Conservation (phyloP, 768 basidiomycete species). For the Psilocybe cubensis region DNA sequence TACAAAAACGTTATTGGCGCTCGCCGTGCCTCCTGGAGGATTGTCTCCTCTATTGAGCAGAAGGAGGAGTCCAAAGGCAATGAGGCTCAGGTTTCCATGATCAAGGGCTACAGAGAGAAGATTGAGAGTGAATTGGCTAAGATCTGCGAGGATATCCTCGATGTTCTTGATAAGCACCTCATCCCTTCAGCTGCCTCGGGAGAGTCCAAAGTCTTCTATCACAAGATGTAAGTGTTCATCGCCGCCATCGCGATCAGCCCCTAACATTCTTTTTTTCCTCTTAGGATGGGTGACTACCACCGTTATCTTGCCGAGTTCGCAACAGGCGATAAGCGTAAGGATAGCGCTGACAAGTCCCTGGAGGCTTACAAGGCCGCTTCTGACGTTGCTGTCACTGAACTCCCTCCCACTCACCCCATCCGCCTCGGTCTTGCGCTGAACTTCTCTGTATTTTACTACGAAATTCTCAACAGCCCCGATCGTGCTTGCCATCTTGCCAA, state of each 20-base stretch:
- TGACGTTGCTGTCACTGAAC: conserved; percentile 94
- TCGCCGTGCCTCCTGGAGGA: conserved; percentile 96
- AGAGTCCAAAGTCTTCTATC: conserved; percentile 99
- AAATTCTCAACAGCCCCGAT: conserved; percentile 98
- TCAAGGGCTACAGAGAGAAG: conserved; percentile 97
- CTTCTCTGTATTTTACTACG: conserved; percentile 99
- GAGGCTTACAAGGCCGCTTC: conserved; percentile 98
- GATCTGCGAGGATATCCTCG: conserved; percentile 98
- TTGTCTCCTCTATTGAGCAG: conserved; percentile 98
- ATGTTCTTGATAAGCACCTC: conserved; percentile 96
- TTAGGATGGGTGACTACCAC: conserved; percentile 99
- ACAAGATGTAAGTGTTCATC: conserved; percentile 81
- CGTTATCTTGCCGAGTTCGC: conserved; percentile 99
- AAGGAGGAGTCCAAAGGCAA: conserved; percentile 99
- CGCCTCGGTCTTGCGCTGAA: conserved; percentile 98
- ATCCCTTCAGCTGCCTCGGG: conserved; percentile 96
- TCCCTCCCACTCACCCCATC: conserved; percentile 96
- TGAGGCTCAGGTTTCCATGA: conserved; percentile 94
- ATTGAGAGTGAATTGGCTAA: conserved; percentile 96
- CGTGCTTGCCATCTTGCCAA: conserved; percentile 98
- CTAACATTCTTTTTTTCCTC: conserved; percentile 5
- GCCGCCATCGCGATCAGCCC: background rate
- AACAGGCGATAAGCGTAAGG: conserved; percentile 96
- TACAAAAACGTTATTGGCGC: conserved; percentile 99
- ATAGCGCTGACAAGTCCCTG: conserved; percentile 95